These are phyloP conservation scores for Begonia peltatifolia DNA, from an alignment of 306 rosid genomes.

Conservation along the genomic window DNA sequence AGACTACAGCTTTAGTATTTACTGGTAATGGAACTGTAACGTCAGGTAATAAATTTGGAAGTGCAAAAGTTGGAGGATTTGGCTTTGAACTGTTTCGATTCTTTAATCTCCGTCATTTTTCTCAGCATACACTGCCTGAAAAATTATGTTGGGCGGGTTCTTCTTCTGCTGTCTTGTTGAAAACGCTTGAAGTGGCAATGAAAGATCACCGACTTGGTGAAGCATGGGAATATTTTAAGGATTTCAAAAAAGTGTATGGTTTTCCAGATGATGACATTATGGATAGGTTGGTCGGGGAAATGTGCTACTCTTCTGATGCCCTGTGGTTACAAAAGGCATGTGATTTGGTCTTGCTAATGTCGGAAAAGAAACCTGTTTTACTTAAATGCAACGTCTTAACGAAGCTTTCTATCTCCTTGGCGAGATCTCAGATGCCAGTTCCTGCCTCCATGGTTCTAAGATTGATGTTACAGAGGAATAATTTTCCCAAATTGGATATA, in stretches of 20 bases:
- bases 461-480: constrained; percentile 33
- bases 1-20: too few relatives aligned
- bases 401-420: constrained; percentile 50
- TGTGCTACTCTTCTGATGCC: constrained; percentile 41
- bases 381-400: constrained; percentile 39
- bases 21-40: too few relatives aligned
- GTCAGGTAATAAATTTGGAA: not conserved
- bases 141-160: constrained; percentile 75
- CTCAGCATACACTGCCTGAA: constrained; percentile 18
- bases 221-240: constrained; percentile 54
- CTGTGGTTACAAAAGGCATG: constrained; percentile 40
- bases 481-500: constrained; percentile 37
- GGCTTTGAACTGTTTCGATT: constrained; percentile 4
- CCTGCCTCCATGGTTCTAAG: constrained; percentile 38
- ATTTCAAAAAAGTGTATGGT: constrained; percentile 60
- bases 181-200: constrained; percentile 42
- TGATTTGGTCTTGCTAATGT: constrained; percentile 41
- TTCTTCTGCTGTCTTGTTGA: constrained; percentile 28
- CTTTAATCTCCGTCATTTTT: constrained; percentile 12
- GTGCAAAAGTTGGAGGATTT: constrained; percentile 5
- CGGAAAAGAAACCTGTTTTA: constrained; percentile 30
- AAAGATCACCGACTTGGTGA: constrained; percentile 37
- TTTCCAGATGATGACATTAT: constrained; percentile 40
- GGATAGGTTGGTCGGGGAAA: constrained; percentile 38
- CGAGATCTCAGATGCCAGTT: constrained; percentile 50